These are phyloP conservation scores for Avicennia marina DNA, from an alignment of 257 asterid genomes.

Conservation along the genomic window DNA sequence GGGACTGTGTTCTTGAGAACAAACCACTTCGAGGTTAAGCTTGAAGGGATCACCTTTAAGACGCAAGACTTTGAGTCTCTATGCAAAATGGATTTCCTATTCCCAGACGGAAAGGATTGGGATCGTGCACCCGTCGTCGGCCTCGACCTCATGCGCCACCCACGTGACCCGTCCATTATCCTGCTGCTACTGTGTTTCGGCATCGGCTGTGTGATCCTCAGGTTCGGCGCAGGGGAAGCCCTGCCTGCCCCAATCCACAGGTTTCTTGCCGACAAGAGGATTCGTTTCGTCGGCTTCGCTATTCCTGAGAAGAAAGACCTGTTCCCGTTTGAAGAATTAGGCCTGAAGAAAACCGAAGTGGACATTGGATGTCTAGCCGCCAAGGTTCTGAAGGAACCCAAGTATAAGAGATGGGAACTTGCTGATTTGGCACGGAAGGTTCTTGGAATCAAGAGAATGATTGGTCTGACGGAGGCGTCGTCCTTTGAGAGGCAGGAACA, in stretches of 20 bases:
- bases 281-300: slow-evolving; percentile 72
- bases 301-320: slow-evolving; percentile 66
- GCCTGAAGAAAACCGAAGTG: slow-evolving; percentile 33
- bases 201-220: slow-evolving; percentile 69
- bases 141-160: slow-evolving; percentile 81
- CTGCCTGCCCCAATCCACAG: slow-evolving; percentile 41
- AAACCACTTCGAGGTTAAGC: slow-evolving; percentile 71
- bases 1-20: slow-evolving; percentile 68
- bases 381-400: slow-evolving; percentile 42
- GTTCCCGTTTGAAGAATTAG: slow-evolving; percentile 64
- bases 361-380: slow-evolving; percentile 78
- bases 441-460: slow-evolving; percentile 67
- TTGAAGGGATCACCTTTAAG: slow-evolving; percentile 86
- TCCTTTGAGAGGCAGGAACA: slow-evolving; percentile 72
- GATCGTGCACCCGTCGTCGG: slow-evolving; percentile 69
- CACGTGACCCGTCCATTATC: slow-evolving; percentile 60
- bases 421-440: slow-evolving; percentile 52
- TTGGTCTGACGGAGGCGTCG: slow-evolving; percentile 61
- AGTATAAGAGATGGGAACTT: slow-evolving; percentile 52
- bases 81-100: slow-evolving; percentile 65
- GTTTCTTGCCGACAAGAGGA: slow-evolving; percentile 60
- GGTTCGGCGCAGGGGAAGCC: slow-evolving; percentile 45
- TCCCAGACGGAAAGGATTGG: slow-evolving; percentile 67
- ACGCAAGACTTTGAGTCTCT: slow-evolving; percentile 60
- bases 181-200: slow-evolving; percentile 64